Conservation (phyloP, 139 green algal species). For the Picochlorum sp. region DNA sequence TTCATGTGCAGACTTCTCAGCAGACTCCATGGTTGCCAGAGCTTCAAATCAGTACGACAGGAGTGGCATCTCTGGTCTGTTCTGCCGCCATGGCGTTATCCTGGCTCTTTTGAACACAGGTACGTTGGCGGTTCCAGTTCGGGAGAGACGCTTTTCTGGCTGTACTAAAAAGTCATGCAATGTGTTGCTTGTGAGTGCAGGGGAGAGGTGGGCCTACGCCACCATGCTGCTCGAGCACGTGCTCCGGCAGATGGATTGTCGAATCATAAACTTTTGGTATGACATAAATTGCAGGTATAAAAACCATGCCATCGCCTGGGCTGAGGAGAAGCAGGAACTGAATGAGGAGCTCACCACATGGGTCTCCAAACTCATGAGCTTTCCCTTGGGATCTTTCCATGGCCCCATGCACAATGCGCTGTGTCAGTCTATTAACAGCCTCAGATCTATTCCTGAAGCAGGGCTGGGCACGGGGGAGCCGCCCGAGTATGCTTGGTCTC, state of each 20-base stretch:
- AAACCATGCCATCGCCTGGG: constrained; percentile 4
- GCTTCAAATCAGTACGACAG: constrained; percentile 5
- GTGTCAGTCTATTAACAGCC: constrained; percentile 4
- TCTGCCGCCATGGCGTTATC: neutral
- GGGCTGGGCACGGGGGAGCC: neutral
- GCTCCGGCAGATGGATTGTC: constrained; percentile 1
- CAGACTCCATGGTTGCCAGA: constrained; percentile 1
- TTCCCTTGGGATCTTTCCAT: constrained; percentile 6
- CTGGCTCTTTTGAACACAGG: constrained; percentile 2
- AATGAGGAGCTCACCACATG: constrained; percentile 2
- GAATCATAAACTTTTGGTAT: constrained; percentile 4
- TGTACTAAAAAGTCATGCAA: neutral
- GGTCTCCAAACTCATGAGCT: constrained; percentile 6
- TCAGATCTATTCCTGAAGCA: constrained; percentile 5
- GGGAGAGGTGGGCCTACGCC: constrained; percentile 3
- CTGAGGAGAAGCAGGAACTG: constrained; percentile 4
- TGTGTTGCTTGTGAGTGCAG: constrained; percentile 4
- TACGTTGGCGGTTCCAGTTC: neutral
- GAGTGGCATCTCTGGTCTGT: constrained; percentile 2
- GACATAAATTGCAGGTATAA: constrained; percentile 5
- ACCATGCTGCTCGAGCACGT: constrained; percentile 4
- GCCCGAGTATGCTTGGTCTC: neutral
- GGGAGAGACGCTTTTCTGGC: neutral
- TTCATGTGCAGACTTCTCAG: constrained; percentile 3
- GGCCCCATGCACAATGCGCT: constrained; percentile 5